Evolutionary conservation across 2,329 filamentous ascomycete genomes (phyloP).

Genomic region (Hypocreales sp.): DNA sequence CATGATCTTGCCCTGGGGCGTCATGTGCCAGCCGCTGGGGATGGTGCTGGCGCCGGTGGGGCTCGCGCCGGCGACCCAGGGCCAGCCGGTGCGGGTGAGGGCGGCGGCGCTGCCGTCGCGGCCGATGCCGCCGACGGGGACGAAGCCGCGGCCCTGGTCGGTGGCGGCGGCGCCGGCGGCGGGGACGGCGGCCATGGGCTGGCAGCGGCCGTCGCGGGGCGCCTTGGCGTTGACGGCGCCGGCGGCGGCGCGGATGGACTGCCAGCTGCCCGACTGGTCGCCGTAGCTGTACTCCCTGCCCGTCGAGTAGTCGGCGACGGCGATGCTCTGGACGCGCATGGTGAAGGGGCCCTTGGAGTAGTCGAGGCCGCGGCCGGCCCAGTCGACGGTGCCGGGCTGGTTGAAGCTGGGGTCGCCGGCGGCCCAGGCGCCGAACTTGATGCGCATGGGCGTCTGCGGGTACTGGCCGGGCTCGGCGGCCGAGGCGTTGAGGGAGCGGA

Average conservation of each 20-base stretch:
- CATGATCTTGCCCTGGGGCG: slow-evolving; percentile 62
- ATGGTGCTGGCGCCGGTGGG: slow-evolving; percentile 41
- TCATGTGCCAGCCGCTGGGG: slow-evolving; percentile 71
- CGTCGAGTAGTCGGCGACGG: slow-evolving; percentile 83
- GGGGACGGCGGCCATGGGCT: slow-evolving; percentile 16
- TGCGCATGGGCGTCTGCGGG: slow-evolving; percentile 87
- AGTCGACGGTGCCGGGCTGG: slow-evolving; percentile 65
- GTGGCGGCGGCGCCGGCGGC: slow-evolving; percentile 43
- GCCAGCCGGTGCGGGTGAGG: slow-evolving; percentile 46
- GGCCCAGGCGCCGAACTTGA: slow-evolving; percentile 86
- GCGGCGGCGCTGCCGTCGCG: slow-evolving; percentile 35
- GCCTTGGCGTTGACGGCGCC: slow-evolving; percentile 60
- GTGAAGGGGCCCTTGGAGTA: slow-evolving; percentile 71
- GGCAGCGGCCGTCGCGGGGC: slow-evolving; percentile 28
- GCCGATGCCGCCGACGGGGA: slow-evolving; percentile 57
- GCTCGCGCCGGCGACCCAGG: slow-evolving; percentile 46
- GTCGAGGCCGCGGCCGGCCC: slow-evolving; percentile 77
- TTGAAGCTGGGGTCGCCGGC: slow-evolving; percentile 70
- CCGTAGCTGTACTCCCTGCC: slow-evolving; percentile 73
- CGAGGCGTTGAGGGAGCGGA: slow-evolving; percentile 57
- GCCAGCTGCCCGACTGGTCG: slow-evolving; percentile 63
- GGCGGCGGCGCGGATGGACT: slow-evolving; percentile 67
- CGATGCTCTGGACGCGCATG: slow-evolving; percentile 67
- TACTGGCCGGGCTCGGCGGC: slow-evolving; percentile 63
- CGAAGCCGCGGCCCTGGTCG: slow-evolving; percentile 43